phyloP scores from a whole-genome alignment of 2,329 filamentous ascomycete genomes.

The Phaeosphaeria sp. region DNA sequence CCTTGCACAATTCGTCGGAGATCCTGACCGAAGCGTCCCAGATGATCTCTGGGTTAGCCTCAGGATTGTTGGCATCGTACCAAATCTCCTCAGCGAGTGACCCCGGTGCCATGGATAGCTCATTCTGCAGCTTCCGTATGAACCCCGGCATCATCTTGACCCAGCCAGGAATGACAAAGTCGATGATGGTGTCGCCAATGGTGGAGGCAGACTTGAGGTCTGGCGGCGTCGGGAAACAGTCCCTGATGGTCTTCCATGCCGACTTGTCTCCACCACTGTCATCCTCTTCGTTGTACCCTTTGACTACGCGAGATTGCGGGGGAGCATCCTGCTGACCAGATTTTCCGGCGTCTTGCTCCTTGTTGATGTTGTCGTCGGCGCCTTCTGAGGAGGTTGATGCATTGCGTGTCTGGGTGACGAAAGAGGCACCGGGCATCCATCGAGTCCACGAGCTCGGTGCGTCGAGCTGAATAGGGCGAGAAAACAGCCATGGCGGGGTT shows the following conservation, averaged over 20 bases:
- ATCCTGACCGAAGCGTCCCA: conserved; percentile 84
- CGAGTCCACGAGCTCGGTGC: conserved; percentile 33
- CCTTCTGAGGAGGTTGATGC: conserved; percentile 26
- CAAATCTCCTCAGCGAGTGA: conserved; percentile 93
- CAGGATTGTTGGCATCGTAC: conserved; percentile 85
- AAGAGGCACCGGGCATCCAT: conserved; percentile 14
- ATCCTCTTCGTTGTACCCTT: conserved; percentile 26
- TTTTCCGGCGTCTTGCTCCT: conserved; percentile 15
- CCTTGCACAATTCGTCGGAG: conserved; percentile 78
- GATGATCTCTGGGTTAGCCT: conserved; percentile 84
- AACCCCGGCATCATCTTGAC: conserved; percentile 76
- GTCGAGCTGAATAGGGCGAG: conserved; percentile 37
- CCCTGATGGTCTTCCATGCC: conserved; percentile 43
- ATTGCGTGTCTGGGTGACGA: conserved; percentile 15
- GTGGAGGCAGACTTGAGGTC: conserved; percentile 35
- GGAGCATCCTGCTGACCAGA: conserved; percentile 43
- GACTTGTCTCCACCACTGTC: conserved; percentile 13
- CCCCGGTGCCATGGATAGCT: conserved; percentile 85
- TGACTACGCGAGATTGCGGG: conserved; percentile 41
- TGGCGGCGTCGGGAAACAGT: conserved; percentile 36
- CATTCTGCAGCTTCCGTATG: conserved; percentile 81
- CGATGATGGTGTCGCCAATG: conserved; percentile 65
- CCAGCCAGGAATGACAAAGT: conserved; percentile 83
- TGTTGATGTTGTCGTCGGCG: conserved; percentile 22
- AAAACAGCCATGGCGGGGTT: conserved; percentile 17